These are phyloP conservation scores for Dendrothele bispora DNA, from an alignment of 768 basidiomycete genomes.

Conservation along the genomic window DNA sequence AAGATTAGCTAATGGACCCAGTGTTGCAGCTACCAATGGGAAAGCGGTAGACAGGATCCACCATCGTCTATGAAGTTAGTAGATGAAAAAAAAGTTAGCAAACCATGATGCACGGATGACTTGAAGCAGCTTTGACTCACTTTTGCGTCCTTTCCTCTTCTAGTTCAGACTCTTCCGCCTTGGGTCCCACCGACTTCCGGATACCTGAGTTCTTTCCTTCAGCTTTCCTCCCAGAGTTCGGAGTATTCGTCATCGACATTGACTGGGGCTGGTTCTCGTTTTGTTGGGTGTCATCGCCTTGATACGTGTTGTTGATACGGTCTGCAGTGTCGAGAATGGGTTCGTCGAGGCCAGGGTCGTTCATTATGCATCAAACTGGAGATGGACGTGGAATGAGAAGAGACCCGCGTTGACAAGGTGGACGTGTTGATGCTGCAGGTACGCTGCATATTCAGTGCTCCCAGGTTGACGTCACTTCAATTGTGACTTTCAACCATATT, in stretches of 20 bases:
- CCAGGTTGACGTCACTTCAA: no score
- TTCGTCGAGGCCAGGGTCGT: slow-evolving; percentile 25
- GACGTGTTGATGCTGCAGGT: no score
- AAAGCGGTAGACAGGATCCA: slow-evolving; percentile 42
- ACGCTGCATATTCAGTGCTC: no score
- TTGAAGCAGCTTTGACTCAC: slow-evolving; percentile 9
- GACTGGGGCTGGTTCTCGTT: neutral
- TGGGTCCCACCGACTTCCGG: slow-evolving; percentile 59
- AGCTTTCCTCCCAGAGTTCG: slow-evolving; percentile 28
- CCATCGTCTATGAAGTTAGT: slow-evolving; percentile 29
- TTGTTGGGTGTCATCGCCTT: slow-evolving; percentile 27
- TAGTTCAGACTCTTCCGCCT: slow-evolving; percentile 12
- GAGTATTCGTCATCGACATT: neutral
- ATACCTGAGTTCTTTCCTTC: slow-evolving; percentile 27
- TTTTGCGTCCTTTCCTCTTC: slow-evolving; percentile 24
- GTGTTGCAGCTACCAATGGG: slow-evolving; percentile 40
- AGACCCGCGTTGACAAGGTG: no score
- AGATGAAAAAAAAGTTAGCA: neutral
- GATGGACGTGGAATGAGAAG: neutral
- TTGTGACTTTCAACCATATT: no score
- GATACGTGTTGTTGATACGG: slow-evolving; percentile 8
- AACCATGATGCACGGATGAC: neutral
- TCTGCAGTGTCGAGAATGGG: slow-evolving; percentile 16
- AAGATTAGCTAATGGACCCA: slow-evolving; percentile 39
- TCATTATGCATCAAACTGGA: slow-evolving; percentile 16